Evolutionary conservation across 2,329 filamentous ascomycete genomes (phyloP).

Genomic region (Colletotrichum tanaceti): DNA sequence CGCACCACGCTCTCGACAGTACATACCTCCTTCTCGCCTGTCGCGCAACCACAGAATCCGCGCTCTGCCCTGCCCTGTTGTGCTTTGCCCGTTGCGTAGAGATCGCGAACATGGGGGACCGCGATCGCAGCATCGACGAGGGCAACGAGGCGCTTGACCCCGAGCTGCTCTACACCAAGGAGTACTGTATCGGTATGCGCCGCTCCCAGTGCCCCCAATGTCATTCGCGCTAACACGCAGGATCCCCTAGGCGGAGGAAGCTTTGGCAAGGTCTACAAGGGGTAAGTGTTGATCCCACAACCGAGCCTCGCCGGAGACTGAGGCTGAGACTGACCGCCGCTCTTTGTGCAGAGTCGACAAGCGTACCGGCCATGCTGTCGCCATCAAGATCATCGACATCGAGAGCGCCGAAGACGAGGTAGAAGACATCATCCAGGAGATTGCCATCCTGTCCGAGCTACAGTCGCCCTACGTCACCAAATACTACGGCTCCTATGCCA

Average conservation of each 20-base stretch:
- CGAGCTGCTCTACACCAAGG: slow-evolving; percentile 91
- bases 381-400: slow-evolving; percentile 98
- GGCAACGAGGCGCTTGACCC: slow-evolving; percentile 77
- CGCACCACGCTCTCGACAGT: not conserved
- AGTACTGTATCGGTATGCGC: slow-evolving; percentile 82
- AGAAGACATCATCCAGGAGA: slow-evolving; percentile 99
- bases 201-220: slow-evolving; percentile 13
- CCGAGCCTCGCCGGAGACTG: slow-evolving; percentile 4
- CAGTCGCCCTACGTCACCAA: slow-evolving; percentile 97
- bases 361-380: slow-evolving; percentile 90
- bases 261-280: slow-evolving; percentile 99
- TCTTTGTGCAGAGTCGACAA: slow-evolving; percentile 82
- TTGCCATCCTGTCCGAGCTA: slow-evolving; percentile 94
- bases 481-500: slow-evolving; percentile 97
- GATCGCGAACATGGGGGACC: slow-evolving; percentile 58
- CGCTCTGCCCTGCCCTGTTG: too few species aligned
- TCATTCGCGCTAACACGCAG: slow-evolving; percentile 30
- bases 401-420: slow-evolving; percentile 99
- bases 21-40: not conserved
- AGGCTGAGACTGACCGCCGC: slow-evolving; percentile 23
- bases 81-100: slow-evolving; percentile 15
- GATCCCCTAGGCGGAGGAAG: slow-evolving; percentile 81
- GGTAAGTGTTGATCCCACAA: slow-evolving; percentile 62
- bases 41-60: not conserved
- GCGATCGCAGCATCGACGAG: slow-evolving; percentile 59